Conservation (phyloP, 257 asterid genomes). For the Leptodermis oblonga region DNA sequence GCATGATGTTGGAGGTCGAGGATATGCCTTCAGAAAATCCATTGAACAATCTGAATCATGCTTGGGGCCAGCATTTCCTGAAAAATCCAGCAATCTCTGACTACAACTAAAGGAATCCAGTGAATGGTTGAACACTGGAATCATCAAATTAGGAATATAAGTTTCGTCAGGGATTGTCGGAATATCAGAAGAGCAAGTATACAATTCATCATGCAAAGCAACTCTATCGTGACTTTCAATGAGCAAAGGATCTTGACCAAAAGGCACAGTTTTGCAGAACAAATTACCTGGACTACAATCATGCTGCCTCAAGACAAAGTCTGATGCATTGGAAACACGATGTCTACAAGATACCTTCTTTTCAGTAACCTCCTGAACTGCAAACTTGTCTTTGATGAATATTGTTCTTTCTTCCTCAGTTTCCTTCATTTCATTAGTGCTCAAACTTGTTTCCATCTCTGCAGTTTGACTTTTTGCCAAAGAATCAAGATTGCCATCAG, state of each 20-base stretch:
- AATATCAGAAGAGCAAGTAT: conserved; percentile 25
- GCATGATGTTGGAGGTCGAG: conserved; percentile 28
- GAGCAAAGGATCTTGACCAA: conserved; percentile 22
- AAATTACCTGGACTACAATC: conserved; percentile 13
- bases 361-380: conserved; percentile 26
- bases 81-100: conserved; percentile 28
- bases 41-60: conserved; percentile 28
- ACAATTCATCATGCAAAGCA: conserved; percentile 17
- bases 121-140: conserved; percentile 20
- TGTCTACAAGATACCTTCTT: conserved; percentile 15
- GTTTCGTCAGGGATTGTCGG: conserved; percentile 28
- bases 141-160: conserved; percentile 16
- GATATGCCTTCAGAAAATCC: conserved; percentile 34
- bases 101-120: conserved; percentile 20
- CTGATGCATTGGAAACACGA: conserved; percentile 11
- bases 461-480: conserved; percentile 7
- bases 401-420: conserved; percentile 18
- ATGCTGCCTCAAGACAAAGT: conserved; percentile 17
- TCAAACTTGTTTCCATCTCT: conserved; percentile 18
- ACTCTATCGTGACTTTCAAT: conserved; percentile 22
- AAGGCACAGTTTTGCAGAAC: conserved; percentile 19
- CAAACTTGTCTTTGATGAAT: conserved; percentile 24
- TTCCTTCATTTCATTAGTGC: conserved; percentile 26
- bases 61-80: conserved; percentile 26
- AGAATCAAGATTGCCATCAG: conserved; percentile 22